Evolutionary conservation across 2,329 filamentous ascomycete species (phyloP), one percentile per base, ranked within the genome.

Genomic region (Xylaria hypoxylon): DNA sequence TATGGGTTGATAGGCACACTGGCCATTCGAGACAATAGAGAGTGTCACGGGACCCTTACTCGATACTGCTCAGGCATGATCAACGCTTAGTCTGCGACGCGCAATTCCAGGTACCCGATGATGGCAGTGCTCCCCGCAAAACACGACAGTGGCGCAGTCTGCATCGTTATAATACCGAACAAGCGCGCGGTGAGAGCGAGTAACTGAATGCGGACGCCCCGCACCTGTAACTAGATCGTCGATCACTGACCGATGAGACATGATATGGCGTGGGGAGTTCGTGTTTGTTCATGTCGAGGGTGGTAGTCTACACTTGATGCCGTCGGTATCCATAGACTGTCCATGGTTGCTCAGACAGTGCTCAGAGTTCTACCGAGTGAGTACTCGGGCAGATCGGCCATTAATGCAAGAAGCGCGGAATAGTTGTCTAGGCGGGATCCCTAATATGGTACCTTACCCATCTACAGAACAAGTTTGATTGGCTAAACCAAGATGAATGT

Each of bases 71-170:
- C 35, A 33, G 3, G 61, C 48, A 47, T 60, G 53, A 60, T 60
- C 31, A 35, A 44, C 42, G n/a, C 26, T 38, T 17, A n/a, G 38
- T 58, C 42, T 56, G 57, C 59, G 59, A 68, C 65, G 65, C 65
- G 66, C 68, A 65, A 65, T 65, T 65, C 28, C 47, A 68, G 56
- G 65, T 61, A 59, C 59, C 44, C 51, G 42, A 59, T 22, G 45
- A 70, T 64, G 68, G 68, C 68, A 57, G 65, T 70, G 68, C 59
- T 60, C 52, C 62, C 59, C 65, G 59, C 65, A 65, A 57, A 48
- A 35, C 33, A 52, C 40, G 52, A 51, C 51, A 15, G 61, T 64
- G 63, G 57, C 66, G 62, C 63, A 69, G 61, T 59, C 44, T 38
- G 60, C 52, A 57, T 61, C 53, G 58, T 52, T 24, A 44, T 59